Evolutionary conservation across 2,329 filamentous ascomycete genomes (phyloP).

Genomic region (Colletotrichum sansevieriae): DNA sequence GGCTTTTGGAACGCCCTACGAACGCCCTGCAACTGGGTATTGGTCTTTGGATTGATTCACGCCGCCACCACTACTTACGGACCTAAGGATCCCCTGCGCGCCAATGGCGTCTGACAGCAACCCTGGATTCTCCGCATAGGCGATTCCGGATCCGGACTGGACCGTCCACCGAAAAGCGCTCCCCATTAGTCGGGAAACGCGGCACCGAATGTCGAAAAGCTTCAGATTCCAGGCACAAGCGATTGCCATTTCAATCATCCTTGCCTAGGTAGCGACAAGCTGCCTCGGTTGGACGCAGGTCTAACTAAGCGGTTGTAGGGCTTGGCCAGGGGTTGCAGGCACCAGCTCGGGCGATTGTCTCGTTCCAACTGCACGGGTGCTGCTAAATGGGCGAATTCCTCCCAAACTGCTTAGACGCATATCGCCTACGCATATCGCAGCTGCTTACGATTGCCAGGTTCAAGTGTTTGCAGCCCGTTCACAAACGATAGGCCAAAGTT

Average conservation of each 20-base stretch:
- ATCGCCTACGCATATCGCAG: not conserved
- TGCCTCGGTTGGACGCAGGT: not conserved
- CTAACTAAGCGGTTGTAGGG: not conserved
- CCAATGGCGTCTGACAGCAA: conserved; percentile 7
- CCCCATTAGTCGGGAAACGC: conserved; percentile 1
- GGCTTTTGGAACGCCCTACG: not conserved
- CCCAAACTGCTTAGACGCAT: conserved; percentile 3
- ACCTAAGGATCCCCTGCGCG: not conserved
- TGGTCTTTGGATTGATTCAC: conserved; percentile 5
- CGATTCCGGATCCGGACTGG: not conserved
- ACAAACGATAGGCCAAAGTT: conserved; percentile 2
- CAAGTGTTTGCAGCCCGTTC: no score
- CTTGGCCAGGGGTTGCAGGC: not conserved
- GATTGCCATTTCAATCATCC: not conserved
- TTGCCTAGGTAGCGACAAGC: not conserved
- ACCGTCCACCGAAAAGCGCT: not conserved
- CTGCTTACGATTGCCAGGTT: not conserved
- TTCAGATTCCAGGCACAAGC: not conserved
- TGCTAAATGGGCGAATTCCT: not conserved
- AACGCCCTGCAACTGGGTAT: not conserved
- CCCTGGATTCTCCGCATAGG: conserved; percentile 5
- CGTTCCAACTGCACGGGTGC: not conserved
- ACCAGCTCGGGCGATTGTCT: not conserved
- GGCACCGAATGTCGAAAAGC: not conserved
- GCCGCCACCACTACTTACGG: conserved; percentile 7